Evolutionary conservation across 495 filamentous ascomycete genomes (phyloP).

Genomic region (Mytilinidion resinicola): DNA sequence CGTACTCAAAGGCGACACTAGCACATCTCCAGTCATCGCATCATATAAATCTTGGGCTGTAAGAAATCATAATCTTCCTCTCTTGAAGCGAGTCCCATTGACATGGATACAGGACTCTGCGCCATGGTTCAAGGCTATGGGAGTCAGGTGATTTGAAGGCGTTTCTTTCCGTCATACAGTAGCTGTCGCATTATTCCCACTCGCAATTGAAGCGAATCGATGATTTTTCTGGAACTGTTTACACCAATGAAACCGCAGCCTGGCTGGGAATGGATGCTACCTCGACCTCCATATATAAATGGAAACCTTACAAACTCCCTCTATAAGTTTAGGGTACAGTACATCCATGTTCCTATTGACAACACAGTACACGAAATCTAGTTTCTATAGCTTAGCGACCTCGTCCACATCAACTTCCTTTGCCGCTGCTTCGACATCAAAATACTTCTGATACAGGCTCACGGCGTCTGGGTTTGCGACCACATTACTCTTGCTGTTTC

Average conservation of each 20-base stretch:
- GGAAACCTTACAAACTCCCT: too few relatives aligned
- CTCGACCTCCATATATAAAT: too few relatives aligned
- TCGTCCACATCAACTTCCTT: not conserved
- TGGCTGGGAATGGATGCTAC: too few relatives aligned
- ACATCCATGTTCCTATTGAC: too few relatives aligned
- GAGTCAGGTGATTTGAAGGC: not conserved
- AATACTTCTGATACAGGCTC: not conserved
- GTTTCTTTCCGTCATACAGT: too few relatives aligned
- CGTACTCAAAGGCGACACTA: not conserved
- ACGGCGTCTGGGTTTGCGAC: constrained; percentile 3
- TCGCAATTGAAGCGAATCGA: too few relatives aligned
- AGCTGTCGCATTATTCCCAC: too few relatives aligned
- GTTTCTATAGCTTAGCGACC: not conserved
- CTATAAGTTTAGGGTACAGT: too few relatives aligned
- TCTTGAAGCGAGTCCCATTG: not conserved
- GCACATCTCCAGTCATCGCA: not conserved
- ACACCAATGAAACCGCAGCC: too few relatives aligned
- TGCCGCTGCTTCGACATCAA: not conserved
- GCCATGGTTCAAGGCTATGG: not conserved
- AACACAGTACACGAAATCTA: not conserved
- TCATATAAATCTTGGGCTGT: not conserved
- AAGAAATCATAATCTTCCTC: not conserved
- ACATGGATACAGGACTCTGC: not conserved
- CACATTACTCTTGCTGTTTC: not conserved
- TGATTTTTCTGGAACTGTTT: too few relatives aligned